Conservation (phyloP, 768 basidiomycete species). For the Auriscalpium orientale region DNA sequence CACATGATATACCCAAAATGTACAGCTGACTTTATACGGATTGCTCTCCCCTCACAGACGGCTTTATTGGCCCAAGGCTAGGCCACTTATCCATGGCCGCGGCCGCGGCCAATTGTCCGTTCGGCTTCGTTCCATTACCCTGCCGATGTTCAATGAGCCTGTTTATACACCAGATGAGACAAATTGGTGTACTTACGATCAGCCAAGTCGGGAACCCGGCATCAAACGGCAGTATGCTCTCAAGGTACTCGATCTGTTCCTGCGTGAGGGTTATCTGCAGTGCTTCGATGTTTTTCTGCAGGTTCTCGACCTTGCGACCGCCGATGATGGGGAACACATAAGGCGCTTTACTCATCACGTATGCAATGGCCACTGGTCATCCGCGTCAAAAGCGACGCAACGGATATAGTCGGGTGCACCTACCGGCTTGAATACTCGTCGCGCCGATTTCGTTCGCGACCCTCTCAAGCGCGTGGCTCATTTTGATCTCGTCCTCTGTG, state of each 20-base stretch:
- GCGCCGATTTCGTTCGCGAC: constrained; percentile 26
- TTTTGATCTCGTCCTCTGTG: constrained; percentile 10
- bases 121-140: background rate
- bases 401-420: background rate
- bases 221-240: constrained; percentile 31
- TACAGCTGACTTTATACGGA: too few relatives aligned
- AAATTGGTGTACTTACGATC: constrained; percentile 11
- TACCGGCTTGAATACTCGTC: constrained; percentile 18
- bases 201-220: constrained; percentile 29
- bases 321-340: constrained; percentile 41
- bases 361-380: constrained; percentile 34
- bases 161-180: background rate
- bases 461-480: constrained; percentile 10
- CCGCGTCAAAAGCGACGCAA: background rate
- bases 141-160: background rate
- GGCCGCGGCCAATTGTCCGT: background rate
- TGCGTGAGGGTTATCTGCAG: constrained; percentile 31
- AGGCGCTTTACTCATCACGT: constrained; percentile 39
- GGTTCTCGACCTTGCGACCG: constrained; percentile 37
- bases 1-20: too few relatives aligned
- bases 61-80: background rate
- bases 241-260: constrained; percentile 35
- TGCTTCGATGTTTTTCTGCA: constrained; percentile 38
- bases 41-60: background rate
- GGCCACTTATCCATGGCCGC: background rate